Base-by-base conservation (phyloP, 495 filamentous ascomycete species). In the Collariella sp. region DNA sequence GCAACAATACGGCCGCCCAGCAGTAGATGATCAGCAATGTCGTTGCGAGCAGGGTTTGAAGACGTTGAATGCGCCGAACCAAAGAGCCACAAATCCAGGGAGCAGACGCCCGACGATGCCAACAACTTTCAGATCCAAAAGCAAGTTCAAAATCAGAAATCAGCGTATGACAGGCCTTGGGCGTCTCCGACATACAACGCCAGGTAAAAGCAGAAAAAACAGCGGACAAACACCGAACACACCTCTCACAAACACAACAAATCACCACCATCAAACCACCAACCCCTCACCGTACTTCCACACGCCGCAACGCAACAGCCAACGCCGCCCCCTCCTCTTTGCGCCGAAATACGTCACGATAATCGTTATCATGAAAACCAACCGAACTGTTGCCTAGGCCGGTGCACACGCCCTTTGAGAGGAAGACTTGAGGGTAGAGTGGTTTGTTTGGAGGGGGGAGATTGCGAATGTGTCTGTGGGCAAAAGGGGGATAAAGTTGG, bases 381-480 rank as follows among this genome's bases (percentile, higher is more conserved):
- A 60, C 24, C 79, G n/a, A n/a, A n/a, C n/a, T 78, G 11, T 77
- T 79, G 7, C 86, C 86, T 24, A 85, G 55, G 9, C 76, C 71
- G 19, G 70, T 69, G 53, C 70, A 72, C 9, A 86, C 59, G 3
- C 79, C 83, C 60, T 87, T 83, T 2, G 76, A 67, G 1, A 87
- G 68, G 4, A 86, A 50, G 55, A 85, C 71, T 31, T 86, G 84
- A 57, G 75, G 87, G 67, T 86, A 88, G 50, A n/a, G n/a, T n/a
- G n/a, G n/a, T n/a, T n/a, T n/a, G n/a, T n/a, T n/a, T n/a, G n/a
- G n/a, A n/a, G n/a, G n/a, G n/a, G 57, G 16, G 73, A 79, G 2
- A 84, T 78, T 81, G 86, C 85, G 81, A 86, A 85, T 13, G 84
- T 67, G 16, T 82, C 83, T n/a, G n/a, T n/a, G n/a, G n/a, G 46